Percentiles rank a stretch among this genome's conserved stretches.
These are phyloP conservation scores for Gentiana macrophylla DNA, from an alignment of 257 asterid species.

Conservation along the genomic window DNA sequence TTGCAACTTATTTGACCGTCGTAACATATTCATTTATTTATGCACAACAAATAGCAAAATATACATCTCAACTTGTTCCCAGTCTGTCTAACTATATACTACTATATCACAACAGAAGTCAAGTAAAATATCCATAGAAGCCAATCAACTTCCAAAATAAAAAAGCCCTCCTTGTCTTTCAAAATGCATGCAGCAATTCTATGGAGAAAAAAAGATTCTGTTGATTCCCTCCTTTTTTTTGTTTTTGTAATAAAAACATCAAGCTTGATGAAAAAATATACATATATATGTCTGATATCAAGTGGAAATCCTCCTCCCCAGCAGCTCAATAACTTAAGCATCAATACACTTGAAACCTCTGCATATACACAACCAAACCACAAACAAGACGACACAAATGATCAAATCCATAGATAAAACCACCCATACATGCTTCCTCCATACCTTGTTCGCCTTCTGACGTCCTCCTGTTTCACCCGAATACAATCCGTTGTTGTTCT, in stretches of 20 bases:
- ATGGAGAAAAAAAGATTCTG: too few species aligned
- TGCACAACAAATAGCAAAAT: too few species aligned
- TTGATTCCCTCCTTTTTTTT: too few species aligned
- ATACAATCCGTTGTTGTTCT: conserved; percentile 26
- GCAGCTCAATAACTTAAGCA: conserved; percentile 23
- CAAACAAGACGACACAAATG: conserved; percentile 53
- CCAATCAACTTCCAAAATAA: too few species aligned
- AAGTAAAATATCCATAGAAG: too few species aligned
- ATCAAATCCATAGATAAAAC: conserved; percentile 53
- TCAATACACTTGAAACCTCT: conserved; percentile 75
- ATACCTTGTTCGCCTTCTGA: conserved; percentile 54
- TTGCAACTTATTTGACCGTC: too few species aligned
- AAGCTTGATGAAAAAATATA: conserved; percentile 1
- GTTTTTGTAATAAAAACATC: background rate
- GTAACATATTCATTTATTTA: too few species aligned
- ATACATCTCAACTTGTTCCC: too few species aligned
- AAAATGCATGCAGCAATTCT: background rate
- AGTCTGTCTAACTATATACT: too few species aligned
- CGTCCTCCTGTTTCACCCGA: conserved; percentile 24
- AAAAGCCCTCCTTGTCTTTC: background rate
- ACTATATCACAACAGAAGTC: too few species aligned
- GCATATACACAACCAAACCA: conserved; percentile 78
- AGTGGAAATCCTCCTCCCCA: conserved; percentile 12
- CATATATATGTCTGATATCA: too few species aligned
- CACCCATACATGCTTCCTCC: conserved; percentile 45